Base-by-base conservation (phyloP, 129 eudicot species). In the Flaveria trinervia region DNA sequence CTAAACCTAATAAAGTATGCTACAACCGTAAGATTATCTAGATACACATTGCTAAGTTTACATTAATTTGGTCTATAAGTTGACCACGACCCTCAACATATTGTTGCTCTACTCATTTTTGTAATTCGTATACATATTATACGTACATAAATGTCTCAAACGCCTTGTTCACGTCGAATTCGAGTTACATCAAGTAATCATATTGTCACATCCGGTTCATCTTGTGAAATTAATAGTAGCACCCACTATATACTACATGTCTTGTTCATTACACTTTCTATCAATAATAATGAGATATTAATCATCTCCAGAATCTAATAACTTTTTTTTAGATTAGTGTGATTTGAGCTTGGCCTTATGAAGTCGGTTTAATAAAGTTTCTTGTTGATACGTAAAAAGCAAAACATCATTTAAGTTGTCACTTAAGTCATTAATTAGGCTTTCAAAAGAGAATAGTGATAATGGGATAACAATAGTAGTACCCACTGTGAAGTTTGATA, bases 361-460 rank as follows among this genome's bases (percentile, higher is more conserved):
- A 74, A 44, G 70, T 57, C 61, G 70, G 60, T 15, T 74, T 74
- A 74, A n/a, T 43, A 57, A 74, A 16, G 59, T 22, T 60, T 61
- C 2, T 60, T 41, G 43, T 44, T 60, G 3, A 61, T 25, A 44
- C 62, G 70, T 43, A 74, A 74, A 54, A 11, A 59, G 61, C 61
- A 61, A 74, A 74, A 45, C 71, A 74, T 74, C 71, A 74, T 26
- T 61, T n/a, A 61, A 23, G 79, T 45, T 74, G 70, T 41, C 79
- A 61, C 60, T 44, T 17, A 61, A 74, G 15, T 39, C 71, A 60
- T 60, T 60, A 60, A 61, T 74, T 74, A 61, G 71, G 45, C 44
- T 74, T 5, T 23, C 1, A 74, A 71, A 70, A 50, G 64, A 18
- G 20, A 16, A 51, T 15, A 71, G n/a, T 7, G 10, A 26, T 70